Conservation (phyloP, 129 eudicot genomes). For the Arctium lappa region DNA sequence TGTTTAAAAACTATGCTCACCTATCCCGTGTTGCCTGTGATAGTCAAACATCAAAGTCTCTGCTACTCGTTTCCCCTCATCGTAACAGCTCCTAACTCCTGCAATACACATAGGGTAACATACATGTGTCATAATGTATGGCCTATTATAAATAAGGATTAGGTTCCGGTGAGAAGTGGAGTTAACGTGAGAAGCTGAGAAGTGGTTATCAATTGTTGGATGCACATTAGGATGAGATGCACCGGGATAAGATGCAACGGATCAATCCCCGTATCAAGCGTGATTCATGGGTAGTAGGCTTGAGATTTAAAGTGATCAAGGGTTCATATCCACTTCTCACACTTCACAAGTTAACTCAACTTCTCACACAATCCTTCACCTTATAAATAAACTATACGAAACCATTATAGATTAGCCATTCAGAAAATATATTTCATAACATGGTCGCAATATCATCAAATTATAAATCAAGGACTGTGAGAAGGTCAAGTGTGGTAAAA, state of each 20-base stretch:
- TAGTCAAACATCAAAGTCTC: slow-evolving; percentile 93
- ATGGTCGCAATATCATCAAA: neutral
- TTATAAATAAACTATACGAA: neutral
- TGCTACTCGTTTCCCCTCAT: slow-evolving; percentile 91
- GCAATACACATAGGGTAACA: slow-evolving; percentile 7
- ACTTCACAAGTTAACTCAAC: too few relatives aligned
- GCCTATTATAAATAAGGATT: neutral
- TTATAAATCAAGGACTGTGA: neutral
- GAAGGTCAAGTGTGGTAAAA: neutral
- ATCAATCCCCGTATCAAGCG: too few relatives aligned
- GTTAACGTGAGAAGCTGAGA: too few relatives aligned
- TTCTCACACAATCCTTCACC: too few relatives aligned
- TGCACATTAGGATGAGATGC: too few relatives aligned
- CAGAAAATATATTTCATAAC: neutral
- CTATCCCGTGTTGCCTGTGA: slow-evolving; percentile 81
- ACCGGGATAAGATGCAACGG: too few relatives aligned
- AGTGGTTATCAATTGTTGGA: too few relatives aligned
- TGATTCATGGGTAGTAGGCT: too few relatives aligned
- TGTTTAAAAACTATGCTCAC: slow-evolving; percentile 21
- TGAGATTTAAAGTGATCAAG: too few relatives aligned
- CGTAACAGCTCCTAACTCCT: slow-evolving; percentile 94
- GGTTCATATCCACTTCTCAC: too few relatives aligned
- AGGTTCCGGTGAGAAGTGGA: too few relatives aligned
- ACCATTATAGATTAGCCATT: neutral
- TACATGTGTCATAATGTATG: neutral